Percentiles rank a stretch among this genome's conserved stretches.
Evolutionary conservation across 2,329 filamentous ascomycete species (phyloP).

Genomic region (Penicillium sp.): DNA sequence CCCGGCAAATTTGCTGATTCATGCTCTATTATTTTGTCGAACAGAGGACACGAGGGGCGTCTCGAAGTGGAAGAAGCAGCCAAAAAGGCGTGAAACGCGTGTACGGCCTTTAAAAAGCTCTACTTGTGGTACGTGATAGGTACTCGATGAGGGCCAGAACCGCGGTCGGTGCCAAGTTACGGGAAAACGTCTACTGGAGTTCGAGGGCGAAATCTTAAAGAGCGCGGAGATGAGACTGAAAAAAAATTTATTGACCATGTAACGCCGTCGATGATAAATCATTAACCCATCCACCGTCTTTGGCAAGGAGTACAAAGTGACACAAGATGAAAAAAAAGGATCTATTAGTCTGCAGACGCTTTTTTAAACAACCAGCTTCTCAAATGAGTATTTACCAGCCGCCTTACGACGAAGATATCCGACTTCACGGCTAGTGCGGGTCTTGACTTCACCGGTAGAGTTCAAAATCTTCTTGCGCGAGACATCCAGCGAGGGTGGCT

Average conservation of each 20-base stretch:
- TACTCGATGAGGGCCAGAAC: too few species aligned
- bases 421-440: constrained; percentile 65
- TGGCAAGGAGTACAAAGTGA: constrained; percentile 14
- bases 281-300: constrained; percentile 7
- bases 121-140: too few species aligned
- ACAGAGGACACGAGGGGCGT: too few species aligned
- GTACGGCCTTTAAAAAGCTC: too few species aligned
- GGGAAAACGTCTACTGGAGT: too few species aligned
- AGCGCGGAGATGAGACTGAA: too few species aligned
- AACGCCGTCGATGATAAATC: constrained; percentile 9
- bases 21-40: too few species aligned
- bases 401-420: constrained; percentile 72
- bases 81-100: too few species aligned
- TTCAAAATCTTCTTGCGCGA: constrained; percentile 48
- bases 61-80: too few species aligned
- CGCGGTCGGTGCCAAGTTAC: too few species aligned
- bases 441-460: constrained; percentile 63
- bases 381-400: constrained; percentile 75
- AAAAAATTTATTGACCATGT: neutral
- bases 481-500: constrained; percentile 45
- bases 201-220: too few species aligned
- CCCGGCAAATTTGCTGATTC: too few species aligned
- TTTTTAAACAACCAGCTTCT: constrained; percentile 62
- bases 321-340: constrained; percentile 19
- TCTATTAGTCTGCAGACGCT: constrained; percentile 3